These are phyloP conservation scores for Talaromyces pinophilus DNA, from an alignment of 2,329 filamentous ascomycete genomes.

Conservation along the genomic window DNA sequence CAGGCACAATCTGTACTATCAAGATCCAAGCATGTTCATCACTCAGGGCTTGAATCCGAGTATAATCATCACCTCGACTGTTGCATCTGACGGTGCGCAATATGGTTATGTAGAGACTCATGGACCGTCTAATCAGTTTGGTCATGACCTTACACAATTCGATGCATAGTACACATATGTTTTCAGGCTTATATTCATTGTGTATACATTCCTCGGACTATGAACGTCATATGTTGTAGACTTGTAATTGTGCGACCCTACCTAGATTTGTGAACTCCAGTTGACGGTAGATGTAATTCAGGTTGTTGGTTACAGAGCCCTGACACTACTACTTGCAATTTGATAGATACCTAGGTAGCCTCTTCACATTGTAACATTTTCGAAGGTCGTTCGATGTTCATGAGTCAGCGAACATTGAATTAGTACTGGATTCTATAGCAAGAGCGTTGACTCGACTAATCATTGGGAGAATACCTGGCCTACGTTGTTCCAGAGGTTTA, in stretches of 20 bases:
- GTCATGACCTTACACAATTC: not conserved
- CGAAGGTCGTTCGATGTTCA: not conserved
- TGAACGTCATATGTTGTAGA: not conserved
- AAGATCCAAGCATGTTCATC: conserved; percentile 8
- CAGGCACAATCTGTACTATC: not conserved
- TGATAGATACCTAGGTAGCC: not conserved
- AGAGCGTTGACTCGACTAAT: not conserved
- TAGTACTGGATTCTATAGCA: not conserved
- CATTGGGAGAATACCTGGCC: not conserved
- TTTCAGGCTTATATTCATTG: not conserved
- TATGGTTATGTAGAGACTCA: not conserved
- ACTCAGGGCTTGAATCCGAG: not conserved
- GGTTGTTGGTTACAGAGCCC: not conserved
- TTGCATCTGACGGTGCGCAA: not conserved
- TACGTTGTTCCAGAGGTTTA: not conserved
- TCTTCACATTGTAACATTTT: not conserved
- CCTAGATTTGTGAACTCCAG: not conserved
- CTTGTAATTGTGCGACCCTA: not conserved
- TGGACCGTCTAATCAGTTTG: not conserved
- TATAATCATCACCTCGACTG: not conserved
- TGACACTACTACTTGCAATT: not conserved
- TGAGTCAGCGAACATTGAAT: not conserved
- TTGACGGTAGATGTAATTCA: not conserved
- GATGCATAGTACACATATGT: not conserved
- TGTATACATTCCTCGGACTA: not conserved